Evolutionary conservation across 352 stramenopile genomes (phyloP).

Genomic region (Phytophthora europaea): DNA sequence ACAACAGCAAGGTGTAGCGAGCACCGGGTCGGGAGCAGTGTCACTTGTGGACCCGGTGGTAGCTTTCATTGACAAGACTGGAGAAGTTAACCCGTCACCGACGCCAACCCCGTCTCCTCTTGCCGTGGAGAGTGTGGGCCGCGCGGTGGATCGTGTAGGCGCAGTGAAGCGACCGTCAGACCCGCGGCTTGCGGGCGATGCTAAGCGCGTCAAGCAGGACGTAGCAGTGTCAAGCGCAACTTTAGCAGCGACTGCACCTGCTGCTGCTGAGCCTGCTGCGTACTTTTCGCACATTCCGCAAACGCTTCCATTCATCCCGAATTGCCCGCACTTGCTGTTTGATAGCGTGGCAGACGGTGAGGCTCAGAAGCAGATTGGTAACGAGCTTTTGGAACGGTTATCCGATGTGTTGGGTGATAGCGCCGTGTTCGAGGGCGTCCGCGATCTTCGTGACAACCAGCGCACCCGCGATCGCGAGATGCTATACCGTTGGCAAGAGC

Average conservation of each 20-base stretch:
- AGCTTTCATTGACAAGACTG: conserved; percentile 78
- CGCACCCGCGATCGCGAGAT: conserved; percentile 73
- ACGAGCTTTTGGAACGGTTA: conserved; percentile 67
- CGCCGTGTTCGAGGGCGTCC: conserved; percentile 75
- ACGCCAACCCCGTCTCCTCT: conserved; percentile 34
- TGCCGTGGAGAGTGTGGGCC: conserved; percentile 43
- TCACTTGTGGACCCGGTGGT: conserved; percentile 55
- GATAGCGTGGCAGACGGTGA: conserved; percentile 50
- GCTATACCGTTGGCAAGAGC: conserved; percentile 83
- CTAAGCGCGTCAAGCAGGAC: conserved; percentile 43
- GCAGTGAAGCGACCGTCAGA: conserved; percentile 31
- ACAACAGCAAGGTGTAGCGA: conserved; percentile 10
- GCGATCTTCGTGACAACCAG: conserved; percentile 68
- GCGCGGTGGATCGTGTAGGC: conserved; percentile 7
- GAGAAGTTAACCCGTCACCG: conserved; percentile 24
- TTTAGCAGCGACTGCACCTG: not conserved
- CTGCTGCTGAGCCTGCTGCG: conserved; percentile 26
- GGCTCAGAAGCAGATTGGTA: conserved; percentile 48
- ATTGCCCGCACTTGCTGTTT: conserved; percentile 76
- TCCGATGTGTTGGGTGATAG: conserved; percentile 71
- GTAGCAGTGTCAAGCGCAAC: conserved; percentile 8
- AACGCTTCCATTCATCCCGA: conserved; percentile 63
- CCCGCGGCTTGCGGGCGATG: conserved; percentile 24
- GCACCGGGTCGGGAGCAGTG: conserved; percentile 5
- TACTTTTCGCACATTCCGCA: conserved; percentile 68